phyloP scores from a whole-genome alignment of 2,329 filamentous ascomycete genomes.

The Pseudonectria buxi region DNA sequence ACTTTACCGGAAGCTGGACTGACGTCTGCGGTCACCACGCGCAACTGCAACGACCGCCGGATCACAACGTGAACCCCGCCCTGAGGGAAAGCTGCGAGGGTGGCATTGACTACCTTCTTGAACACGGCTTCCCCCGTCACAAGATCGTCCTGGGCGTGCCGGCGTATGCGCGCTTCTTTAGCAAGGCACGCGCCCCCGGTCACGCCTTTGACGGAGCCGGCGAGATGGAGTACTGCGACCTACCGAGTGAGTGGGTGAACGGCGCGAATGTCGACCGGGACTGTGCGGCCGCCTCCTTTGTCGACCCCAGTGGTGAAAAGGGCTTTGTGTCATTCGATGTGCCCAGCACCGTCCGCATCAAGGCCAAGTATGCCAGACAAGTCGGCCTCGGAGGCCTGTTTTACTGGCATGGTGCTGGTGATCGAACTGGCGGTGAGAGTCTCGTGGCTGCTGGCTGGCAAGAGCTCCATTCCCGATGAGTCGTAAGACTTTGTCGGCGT shows the following conservation, averaged over 20 bases:
- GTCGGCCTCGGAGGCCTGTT: constrained; percentile 55
- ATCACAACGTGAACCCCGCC: constrained; percentile 18
- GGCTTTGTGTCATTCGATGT: constrained; percentile 61
- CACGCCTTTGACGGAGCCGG: constrained; percentile 42
- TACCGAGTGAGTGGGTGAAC: constrained; percentile 45
- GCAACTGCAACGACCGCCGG: constrained; percentile 45
- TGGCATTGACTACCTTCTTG: constrained; percentile 47
- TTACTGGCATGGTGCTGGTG: constrained; percentile 61
- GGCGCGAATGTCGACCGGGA: constrained; percentile 40
- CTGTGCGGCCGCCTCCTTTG: constrained; percentile 51
- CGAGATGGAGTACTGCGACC: constrained; percentile 56
- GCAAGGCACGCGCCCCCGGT: constrained; percentile 44
- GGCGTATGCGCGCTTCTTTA: constrained; percentile 56
- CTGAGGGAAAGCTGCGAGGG: constrained; percentile 43
- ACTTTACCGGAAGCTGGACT: constrained; percentile 60
- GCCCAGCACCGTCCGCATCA: constrained; percentile 51
- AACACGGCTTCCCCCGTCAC: constrained; percentile 44
- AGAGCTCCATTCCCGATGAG: constrained; percentile 29
- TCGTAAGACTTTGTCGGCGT: background rate
- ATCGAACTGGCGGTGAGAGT: constrained; percentile 47
- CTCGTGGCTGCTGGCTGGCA: constrained; percentile 54
- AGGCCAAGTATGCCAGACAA: constrained; percentile 52
- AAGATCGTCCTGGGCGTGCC: constrained; percentile 60
- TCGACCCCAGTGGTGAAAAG: constrained; percentile 31
- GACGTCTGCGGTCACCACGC: constrained; percentile 56